phyloP scores from a whole-genome alignment of 495 filamentous ascomycete genomes.

The Immersiella caudata region DNA sequence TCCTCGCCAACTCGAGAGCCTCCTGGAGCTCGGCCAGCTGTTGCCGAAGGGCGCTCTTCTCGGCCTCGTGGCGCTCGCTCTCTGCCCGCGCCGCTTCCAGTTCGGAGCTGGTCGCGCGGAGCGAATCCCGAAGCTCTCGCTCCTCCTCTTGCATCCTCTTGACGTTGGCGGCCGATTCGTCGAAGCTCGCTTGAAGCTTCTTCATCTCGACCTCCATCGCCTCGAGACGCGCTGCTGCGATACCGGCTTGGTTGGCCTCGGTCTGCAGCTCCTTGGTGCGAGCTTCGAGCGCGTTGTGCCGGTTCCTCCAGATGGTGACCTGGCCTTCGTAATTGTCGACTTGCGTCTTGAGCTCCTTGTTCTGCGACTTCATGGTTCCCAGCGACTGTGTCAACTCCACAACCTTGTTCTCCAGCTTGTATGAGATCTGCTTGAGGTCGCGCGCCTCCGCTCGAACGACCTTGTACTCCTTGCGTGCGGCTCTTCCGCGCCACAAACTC shows the following conservation, averaged over 20 bases:
- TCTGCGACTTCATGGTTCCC: constrained; percentile 88
- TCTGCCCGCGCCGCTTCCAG: constrained; percentile 72
- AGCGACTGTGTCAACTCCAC: constrained; percentile 94
- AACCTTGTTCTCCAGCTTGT: constrained; percentile 99
- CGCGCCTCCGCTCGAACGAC: constrained; percentile 88
- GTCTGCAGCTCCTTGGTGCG: constrained; percentile 90
- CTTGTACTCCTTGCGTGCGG: constrained; percentile 84
- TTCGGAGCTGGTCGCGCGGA: constrained; percentile 74
- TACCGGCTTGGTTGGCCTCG: constrained; percentile 97
- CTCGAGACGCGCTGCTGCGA: constrained; percentile 81
- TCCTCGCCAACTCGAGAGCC: constrained; percentile 83
- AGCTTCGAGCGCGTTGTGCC: constrained; percentile 88
- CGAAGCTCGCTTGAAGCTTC: constrained; percentile 81
- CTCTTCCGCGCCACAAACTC: constrained; percentile 87
- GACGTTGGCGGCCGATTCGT: constrained; percentile 82
- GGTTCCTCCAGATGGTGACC: constrained; percentile 88
- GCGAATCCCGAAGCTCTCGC: constrained; percentile 73
- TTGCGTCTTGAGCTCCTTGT: constrained; percentile 84
- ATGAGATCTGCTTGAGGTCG: constrained; percentile 97
- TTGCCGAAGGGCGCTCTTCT: constrained; percentile 80
- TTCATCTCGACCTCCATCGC: constrained; percentile 94
- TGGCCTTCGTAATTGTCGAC: constrained; percentile 96
- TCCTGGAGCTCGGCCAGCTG: constrained; percentile 91
- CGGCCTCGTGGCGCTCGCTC: constrained; percentile 72
- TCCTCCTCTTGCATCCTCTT: constrained; percentile 95